Base-by-base conservation (phyloP, 1,139 yeast species). In the Yamadazyma atlantica region DNA sequence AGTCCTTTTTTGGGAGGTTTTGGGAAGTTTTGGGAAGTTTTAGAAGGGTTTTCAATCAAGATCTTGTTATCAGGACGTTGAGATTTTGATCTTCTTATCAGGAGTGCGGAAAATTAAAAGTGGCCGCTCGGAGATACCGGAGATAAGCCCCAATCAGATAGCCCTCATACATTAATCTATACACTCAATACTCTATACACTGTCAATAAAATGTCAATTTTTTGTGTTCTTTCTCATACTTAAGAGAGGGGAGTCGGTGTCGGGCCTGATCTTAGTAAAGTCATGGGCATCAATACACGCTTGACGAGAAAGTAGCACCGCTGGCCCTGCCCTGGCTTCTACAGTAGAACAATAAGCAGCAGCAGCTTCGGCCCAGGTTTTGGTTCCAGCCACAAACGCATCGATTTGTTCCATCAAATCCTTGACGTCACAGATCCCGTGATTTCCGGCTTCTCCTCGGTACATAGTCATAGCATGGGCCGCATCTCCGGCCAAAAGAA, bases 381-480 rank as follows among this genome's bases (percentile, higher is more conserved):
- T 32, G 14, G 34, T 28, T 2, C 38, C 42, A n/a, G 32, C 26
- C 2, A 36, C 22, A 25, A 24, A 40, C 28, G 3, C 2, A 32
- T 50, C 53, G 2, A 50, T 22, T 25, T 46, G 41, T 2, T 18
- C 13, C 32, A 46, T 41, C 8, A 50, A 33, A 29, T 49, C 50
- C 13, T 15, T 25, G 3, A 44, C 54, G 37, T 53, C 57, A 5
- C 54, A 42, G 17, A 53, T 52, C 1, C 57, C 57, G 39, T 50
- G 55, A 35, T 53, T 53, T 15, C 50, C 51, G 10, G 57, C 57
- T 37, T 51, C 55, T 9, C 57, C 57, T 27, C 56, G 36, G 34
- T 46, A 53, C 57, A 53, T 53, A 3, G 57, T 52, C 55, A 50
- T 51, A 10, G 57, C 57, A 37, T 53, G 57, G 6, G 49, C 49